phyloP scores from a whole-genome alignment of 495 filamentous ascomycete genomes.

The Collariella sp. region DNA sequence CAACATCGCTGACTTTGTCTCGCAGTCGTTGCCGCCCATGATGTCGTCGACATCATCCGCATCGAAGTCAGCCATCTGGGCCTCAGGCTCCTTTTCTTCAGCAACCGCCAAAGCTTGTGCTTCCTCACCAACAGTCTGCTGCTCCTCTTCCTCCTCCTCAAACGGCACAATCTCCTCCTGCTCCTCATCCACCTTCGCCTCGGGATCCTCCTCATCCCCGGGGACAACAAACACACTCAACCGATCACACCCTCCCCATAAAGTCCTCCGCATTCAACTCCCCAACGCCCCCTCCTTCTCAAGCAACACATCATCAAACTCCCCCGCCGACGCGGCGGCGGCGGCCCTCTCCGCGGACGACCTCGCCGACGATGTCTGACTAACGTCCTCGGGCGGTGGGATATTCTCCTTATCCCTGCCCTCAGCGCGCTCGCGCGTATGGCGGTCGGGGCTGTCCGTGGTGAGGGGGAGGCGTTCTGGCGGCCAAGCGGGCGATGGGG shows the following conservation, averaged over 20 bases:
- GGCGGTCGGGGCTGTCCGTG: slow-evolving; percentile 49
- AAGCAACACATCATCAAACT: slow-evolving; percentile 34
- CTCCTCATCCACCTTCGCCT: slow-evolving; percentile 15
- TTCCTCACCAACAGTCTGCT: slow-evolving; percentile 7
- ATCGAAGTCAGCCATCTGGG: slow-evolving; percentile 23
- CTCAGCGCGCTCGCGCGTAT: slow-evolving; percentile 47
- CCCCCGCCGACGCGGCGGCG: slow-evolving; percentile 12
- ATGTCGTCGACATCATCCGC: slow-evolving; percentile 36
- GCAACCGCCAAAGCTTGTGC: slow-evolving; percentile 10
- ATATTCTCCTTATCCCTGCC: slow-evolving; percentile 85
- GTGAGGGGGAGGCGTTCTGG: slow-evolving; percentile 32
- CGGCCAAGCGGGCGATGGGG: slow-evolving; percentile 37
- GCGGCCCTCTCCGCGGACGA: slow-evolving; percentile 12
- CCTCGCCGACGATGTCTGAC: slow-evolving; percentile 34
- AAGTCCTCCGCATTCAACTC: slow-evolving; percentile 66
- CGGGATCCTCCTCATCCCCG: slow-evolving; percentile 45
- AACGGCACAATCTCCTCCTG: neutral
- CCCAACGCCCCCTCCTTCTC: slow-evolving; percentile 53
- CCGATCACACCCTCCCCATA: slow-evolving; percentile 58
- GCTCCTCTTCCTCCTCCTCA: slow-evolving; percentile 17
- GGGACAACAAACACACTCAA: slow-evolving; percentile 50
- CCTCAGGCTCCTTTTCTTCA: slow-evolving; percentile 17
- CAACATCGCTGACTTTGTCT: slow-evolving; percentile 36
- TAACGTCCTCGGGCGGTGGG: slow-evolving; percentile 56
- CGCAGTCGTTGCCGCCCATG: slow-evolving; percentile 37